Percentiles rank a stretch among this genome's conserved stretches.
Evolutionary conservation across 352 stramenopile genomes (phyloP).

Genomic region (Globisporangium middletonii): DNA sequence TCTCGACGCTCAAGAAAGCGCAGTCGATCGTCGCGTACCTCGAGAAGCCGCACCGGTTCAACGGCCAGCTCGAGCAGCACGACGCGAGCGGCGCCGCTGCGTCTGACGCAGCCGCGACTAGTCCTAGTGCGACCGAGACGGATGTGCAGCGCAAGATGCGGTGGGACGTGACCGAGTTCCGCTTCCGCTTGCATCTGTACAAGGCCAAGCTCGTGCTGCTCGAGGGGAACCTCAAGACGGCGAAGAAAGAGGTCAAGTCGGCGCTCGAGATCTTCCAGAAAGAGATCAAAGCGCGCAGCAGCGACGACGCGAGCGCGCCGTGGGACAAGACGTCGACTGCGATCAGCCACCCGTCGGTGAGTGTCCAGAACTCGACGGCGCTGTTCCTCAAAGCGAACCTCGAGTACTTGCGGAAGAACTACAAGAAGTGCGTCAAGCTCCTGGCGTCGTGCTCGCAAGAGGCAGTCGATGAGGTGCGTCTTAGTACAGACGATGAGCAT

Average conservation of each 20-base stretch:
- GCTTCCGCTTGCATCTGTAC: slow-evolving; percentile 90
- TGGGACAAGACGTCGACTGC: slow-evolving; percentile 69
- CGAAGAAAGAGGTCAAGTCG: slow-evolving; percentile 92
- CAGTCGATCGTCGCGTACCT: slow-evolving; percentile 85
- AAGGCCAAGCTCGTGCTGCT: slow-evolving; percentile 89
- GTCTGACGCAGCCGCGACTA: not conserved
- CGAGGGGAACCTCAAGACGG: slow-evolving; percentile 83
- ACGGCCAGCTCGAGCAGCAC: slow-evolving; percentile 51
- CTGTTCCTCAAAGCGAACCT: slow-evolving; percentile 92
- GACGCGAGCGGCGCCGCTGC: slow-evolving; percentile 25
- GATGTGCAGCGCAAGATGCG: slow-evolving; percentile 56
- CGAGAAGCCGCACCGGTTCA: slow-evolving; percentile 89
- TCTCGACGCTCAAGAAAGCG: slow-evolving; percentile 75
- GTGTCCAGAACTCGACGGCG: slow-evolving; percentile 85
- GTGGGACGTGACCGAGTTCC: slow-evolving; percentile 80
- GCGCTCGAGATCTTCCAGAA: slow-evolving; percentile 92
- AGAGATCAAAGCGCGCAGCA: slow-evolving; percentile 69
- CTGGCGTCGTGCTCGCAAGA: slow-evolving; percentile 85
- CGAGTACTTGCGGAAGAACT: slow-evolving; percentile 92
- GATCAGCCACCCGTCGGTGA: slow-evolving; percentile 69
- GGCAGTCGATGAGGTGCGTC: slow-evolving; percentile 67
- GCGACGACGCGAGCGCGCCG: slow-evolving; percentile 6
- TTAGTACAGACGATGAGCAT: no score
- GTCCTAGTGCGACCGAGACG: slow-evolving; percentile 21
- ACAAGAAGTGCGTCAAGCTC: slow-evolving; percentile 93